A percentile compares a stretch with the other conserved stretches of the same genome.
phyloP scores from a whole-genome alignment of 495 filamentous ascomycete species.

The Pyrenula massariospora region DNA sequence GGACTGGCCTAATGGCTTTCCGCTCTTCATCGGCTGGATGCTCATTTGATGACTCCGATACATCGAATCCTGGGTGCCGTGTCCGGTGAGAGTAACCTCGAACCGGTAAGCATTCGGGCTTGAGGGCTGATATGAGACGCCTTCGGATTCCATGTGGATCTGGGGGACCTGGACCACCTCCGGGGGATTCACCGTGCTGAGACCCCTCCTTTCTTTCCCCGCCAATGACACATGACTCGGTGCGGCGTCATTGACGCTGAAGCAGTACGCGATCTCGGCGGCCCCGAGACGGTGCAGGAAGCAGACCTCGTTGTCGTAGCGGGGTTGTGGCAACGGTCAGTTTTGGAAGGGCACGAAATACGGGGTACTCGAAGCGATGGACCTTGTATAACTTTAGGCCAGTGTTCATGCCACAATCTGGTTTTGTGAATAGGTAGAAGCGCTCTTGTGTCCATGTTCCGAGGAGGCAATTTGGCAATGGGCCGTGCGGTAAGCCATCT shows the following conservation, averaged over 20 bases:
- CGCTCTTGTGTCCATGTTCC: no score
- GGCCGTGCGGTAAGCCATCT: no score
- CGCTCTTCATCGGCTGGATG: background rate
- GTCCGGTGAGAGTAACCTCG: background rate
- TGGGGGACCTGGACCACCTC: background rate
- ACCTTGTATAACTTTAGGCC: no score
- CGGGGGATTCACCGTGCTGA: background rate
- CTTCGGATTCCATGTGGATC: background rate
- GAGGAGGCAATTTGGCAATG: no score
- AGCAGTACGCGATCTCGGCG: background rate
- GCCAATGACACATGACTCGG: background rate
- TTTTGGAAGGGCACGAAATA: no score
- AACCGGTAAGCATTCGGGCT: background rate
- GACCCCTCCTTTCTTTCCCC: background rate
- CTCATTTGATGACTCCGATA: background rate
- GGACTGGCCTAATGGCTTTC: background rate
- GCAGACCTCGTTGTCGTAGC: background rate
- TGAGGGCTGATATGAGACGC: background rate
- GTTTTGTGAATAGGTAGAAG: no score
- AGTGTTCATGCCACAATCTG: no score
- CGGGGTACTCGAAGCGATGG: no score
- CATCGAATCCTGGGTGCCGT: background rate
- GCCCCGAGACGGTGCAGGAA: background rate
- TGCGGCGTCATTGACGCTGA: background rate
- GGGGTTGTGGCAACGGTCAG: no score